These are phyloP conservation scores for Fusarium sp. DNA, from an alignment of 2,329 filamentous ascomycete species.

Conservation along the genomic window DNA sequence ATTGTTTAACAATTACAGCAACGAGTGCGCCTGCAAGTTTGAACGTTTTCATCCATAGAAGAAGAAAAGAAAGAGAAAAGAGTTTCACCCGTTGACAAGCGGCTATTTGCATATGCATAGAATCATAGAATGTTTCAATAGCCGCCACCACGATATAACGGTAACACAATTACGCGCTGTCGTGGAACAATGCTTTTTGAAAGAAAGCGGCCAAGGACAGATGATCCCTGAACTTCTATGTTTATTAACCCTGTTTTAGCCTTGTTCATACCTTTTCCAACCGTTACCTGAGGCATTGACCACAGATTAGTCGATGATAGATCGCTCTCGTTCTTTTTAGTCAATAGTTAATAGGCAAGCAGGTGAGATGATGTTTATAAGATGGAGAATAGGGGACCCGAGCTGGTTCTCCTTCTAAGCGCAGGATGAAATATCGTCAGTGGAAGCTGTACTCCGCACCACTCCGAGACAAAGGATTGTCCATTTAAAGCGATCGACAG, in stretches of 20 bases:
- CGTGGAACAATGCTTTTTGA: conserved; percentile 1
- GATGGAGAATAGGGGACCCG: neutral
- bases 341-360: neutral
- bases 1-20: neutral
- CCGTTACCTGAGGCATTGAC: conserved; percentile 28
- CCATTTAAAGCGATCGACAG: neutral
- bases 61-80: neutral
- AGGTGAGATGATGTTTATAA: conserved; percentile 5
- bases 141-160: conserved; percentile 21
- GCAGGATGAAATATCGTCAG: neutral
- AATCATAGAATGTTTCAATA: conserved; percentile 26
- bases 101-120: conserved; percentile 25
- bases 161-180: conserved; percentile 14
- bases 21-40: neutral
- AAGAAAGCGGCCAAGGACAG: neutral
- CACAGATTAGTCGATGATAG: conserved; percentile 1
- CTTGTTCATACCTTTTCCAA: conserved; percentile 10
- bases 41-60: neutral
- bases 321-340: neutral
- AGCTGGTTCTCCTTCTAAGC: neutral
- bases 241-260: neutral
- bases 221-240: conserved; percentile 4
- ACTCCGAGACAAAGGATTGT: neutral
- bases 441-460: neutral
- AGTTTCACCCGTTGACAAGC: neutral